phyloP scores from a whole-genome alignment of 1,284 basidiomycete genomes.

The Malassezia sympodialis region DNA sequence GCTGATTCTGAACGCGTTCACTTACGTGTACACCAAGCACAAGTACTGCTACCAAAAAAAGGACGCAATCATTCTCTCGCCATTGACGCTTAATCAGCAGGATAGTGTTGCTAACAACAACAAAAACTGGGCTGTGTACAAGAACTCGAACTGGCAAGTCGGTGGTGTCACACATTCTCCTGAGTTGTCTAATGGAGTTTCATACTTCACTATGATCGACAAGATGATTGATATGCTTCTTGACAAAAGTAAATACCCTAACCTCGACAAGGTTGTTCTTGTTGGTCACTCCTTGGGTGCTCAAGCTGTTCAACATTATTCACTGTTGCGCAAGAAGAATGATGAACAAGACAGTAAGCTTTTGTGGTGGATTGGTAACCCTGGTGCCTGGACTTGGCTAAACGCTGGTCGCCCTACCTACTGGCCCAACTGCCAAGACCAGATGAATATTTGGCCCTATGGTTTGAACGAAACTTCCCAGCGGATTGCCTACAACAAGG shows the following conservation, averaged over 20 bases:
- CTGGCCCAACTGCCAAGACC: background rate
- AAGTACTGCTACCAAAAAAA: slow-evolving; percentile 23
- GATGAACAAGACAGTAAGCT: slow-evolving; percentile 20
- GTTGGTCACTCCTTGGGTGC: slow-evolving; percentile 41
- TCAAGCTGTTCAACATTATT: slow-evolving; percentile 33
- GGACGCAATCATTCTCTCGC: slow-evolving; percentile 29
- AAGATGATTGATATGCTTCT: slow-evolving; percentile 28
- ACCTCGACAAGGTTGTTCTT: slow-evolving; percentile 29
- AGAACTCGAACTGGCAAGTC: slow-evolving; percentile 28
- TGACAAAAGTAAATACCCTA: slow-evolving; percentile 32
- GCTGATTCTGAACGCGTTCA: slow-evolving; percentile 30
- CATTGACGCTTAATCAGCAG: slow-evolving; percentile 25
- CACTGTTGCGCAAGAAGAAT: slow-evolving; percentile 30
- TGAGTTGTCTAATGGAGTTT: background rate
- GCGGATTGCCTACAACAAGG: background rate
- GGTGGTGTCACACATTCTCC: slow-evolving; percentile 26
- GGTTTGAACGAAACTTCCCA: slow-evolving; percentile 1
- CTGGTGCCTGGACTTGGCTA: slow-evolving; percentile 32
- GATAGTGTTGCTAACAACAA: slow-evolving; percentile 27
- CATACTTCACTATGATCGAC: slow-evolving; percentile 35
- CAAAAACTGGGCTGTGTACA: background rate
- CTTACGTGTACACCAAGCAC: slow-evolving; percentile 26
- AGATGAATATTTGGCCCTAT: background rate
- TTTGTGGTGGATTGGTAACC: slow-evolving; percentile 32
- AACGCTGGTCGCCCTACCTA: slow-evolving; percentile 21